Evolutionary conservation across 306 rosid genomes (phyloP), one percentile per base, ranked within the genome.

Genomic region (Sindora glabra): DNA sequence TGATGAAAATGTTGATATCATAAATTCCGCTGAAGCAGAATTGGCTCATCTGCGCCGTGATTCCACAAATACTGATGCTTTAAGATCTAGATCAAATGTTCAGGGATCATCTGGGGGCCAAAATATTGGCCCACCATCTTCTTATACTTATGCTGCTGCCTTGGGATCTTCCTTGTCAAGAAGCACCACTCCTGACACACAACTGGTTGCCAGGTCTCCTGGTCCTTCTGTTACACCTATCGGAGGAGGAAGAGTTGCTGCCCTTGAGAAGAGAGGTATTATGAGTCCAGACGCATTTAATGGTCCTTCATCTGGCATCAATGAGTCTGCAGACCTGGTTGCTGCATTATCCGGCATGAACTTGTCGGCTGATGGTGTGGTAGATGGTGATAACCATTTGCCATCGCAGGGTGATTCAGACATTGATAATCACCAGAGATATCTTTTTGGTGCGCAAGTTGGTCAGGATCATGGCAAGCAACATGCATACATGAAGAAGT

Each of bases 121-220:
- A 66, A 86, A 81, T 68, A 68, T 48, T 39, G 91, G 87, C 22
- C 72, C 61, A 0, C 85, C 74, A 64, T 36, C 86, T 73, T 84
- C 99, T 2, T 89, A 81, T 49, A 17, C 80, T 10, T 92, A 92
- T 71, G 99, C 99, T 60, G 94, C 99, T 45, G 99, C 70, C 13
- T 69, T 92, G 5, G 99, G 99, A 3, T 67, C 89, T 62, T 80
- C 99, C 52, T 54, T 89, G 77, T 92, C 99, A 41, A 68, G 96
- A 78, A 86, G 99, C 77, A 82, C 81, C 41, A 92, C 99, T 50
- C 99, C 99, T 27, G 99, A 92, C 73, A 89, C 95, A 3, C 99
- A 89, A 53, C 56, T 70, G 59, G 77, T 86, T 67, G 83, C 90
- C 48, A 83, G 99, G 77, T 94, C 95, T 63, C 90, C 99, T 27